Percentiles rank a stretch among this genome's conserved stretches.
Conservation (phyloP, 2,329 filamentous ascomycete species). For the Ustulina deusta region DNA sequence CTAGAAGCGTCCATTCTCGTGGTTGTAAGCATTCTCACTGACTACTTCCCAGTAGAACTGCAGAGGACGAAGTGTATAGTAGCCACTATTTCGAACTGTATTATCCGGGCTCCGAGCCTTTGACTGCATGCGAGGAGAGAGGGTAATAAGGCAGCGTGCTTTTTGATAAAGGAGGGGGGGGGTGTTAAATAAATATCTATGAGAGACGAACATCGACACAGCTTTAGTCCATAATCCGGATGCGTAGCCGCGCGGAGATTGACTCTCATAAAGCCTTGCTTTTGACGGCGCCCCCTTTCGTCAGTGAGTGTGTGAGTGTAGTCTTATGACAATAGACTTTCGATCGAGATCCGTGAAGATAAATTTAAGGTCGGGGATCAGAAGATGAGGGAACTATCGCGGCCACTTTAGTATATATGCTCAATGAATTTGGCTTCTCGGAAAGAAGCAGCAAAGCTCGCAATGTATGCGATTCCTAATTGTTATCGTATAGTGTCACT, state of each 20-base stretch:
- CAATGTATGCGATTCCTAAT: too few species aligned
- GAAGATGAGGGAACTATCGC: background rate
- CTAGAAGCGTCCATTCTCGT: too few species aligned
- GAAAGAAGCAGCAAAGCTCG: background rate
- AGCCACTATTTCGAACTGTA: too few species aligned
- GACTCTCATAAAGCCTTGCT: background rate
- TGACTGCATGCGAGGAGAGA: too few species aligned
- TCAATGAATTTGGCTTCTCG: background rate
- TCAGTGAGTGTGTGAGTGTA: background rate
- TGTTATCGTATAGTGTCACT: too few species aligned
- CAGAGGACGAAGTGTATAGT: too few species aligned
- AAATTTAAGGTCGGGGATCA: background rate
- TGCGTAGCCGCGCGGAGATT: background rate
- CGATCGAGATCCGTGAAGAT: background rate
- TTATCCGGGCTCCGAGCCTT: too few species aligned
- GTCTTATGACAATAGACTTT: background rate
- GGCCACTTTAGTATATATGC: background rate
- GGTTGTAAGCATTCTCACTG: too few species aligned
- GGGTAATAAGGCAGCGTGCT: too few species aligned
- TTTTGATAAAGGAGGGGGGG: too few species aligned
- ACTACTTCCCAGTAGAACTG: too few species aligned
- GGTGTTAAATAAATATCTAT: too few species aligned
- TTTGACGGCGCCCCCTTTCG: background rate
- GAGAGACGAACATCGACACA: background rate
- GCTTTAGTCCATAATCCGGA: background rate